Conservation (phyloP, 2,329 filamentous ascomycete genomes). For the Xylariomycetidae sp. region DNA sequence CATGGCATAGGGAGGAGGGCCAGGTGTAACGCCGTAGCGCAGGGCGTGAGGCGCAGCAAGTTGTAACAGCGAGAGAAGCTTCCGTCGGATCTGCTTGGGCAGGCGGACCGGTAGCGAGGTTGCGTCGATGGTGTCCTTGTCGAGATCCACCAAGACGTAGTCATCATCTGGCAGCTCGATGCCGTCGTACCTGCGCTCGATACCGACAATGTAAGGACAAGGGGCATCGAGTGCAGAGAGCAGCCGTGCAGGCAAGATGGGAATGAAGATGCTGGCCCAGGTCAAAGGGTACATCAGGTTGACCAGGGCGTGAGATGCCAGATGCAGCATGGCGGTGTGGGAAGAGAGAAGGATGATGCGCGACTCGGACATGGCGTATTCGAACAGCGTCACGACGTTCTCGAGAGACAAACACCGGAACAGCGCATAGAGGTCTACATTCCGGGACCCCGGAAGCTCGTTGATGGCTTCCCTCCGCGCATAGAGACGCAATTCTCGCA, state of each 20-base stretch:
- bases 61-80: constrained; percentile 82
- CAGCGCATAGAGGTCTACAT: constrained; percentile 85
- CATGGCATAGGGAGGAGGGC: constrained; percentile 85
- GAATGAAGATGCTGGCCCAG: constrained; percentile 93
- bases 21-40: constrained; percentile 78
- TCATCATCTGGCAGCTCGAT: constrained; percentile 88
- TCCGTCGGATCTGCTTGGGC: constrained; percentile 83
- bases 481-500: constrained; percentile 86
- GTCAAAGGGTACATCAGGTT: constrained; percentile 84
- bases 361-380: constrained; percentile 88
- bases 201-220: constrained; percentile 94
- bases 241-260: constrained; percentile 78
- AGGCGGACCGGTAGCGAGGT: constrained; percentile 71
- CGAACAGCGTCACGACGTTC: constrained; percentile 87
- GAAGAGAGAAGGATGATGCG: constrained; percentile 95
- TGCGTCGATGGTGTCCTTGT: constrained; percentile 83
- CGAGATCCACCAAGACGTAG: constrained; percentile 89
- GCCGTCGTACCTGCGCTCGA: constrained; percentile 85
- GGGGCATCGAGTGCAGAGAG: constrained; percentile 89
- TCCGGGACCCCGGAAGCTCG: constrained; percentile 86
- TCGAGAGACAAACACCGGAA: constrained; percentile 86
- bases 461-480: constrained; percentile 89
- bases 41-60: constrained; percentile 84
- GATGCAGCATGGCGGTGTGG: constrained; percentile 91
- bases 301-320: constrained; percentile 81